Base-by-base conservation (phyloP, 768 basidiomycete species). In the Panus rudis region DNA sequence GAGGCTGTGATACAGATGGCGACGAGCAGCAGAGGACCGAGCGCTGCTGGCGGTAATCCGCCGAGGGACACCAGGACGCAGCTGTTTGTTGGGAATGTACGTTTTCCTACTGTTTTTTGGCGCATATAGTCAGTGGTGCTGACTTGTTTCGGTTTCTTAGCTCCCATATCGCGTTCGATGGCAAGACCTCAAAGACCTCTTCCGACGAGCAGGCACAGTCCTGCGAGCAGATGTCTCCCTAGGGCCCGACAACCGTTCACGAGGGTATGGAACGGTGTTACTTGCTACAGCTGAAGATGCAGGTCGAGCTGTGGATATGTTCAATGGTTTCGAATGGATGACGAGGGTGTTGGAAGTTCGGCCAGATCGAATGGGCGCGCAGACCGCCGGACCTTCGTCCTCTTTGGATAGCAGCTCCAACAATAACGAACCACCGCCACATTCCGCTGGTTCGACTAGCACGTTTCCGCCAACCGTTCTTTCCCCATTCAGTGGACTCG, bases 141-240 rank as follows among this genome's bases (percentile, higher is more conserved):
- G n/a, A 23, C 48, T 31, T 31, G 27, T 28, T 39, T 24, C 24
- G 20, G 20, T 38, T 42, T 22, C 33, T 27, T 27, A 93, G 92
- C 78, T 99, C 20, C 96, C 96, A 0, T 98, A 94, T 64, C 75
- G 94, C 48, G 93, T 97, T 28, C 81, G 96, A 43, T 99, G 96
- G 96, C 96, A 99, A 68, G 96, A 99, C 68, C 77, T 99, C 49
- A 98, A 99, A 55, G 94, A 99, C 61, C 78, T 99, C 41, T 97
- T 99, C 64, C 80, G 94, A 27, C 86, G 89, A 51, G 89, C 94
- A 5, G 96, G 96, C 31, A 96, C 64, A 1, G 63, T 65, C 31
- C 60, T 81, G 3, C 63, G 78, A 19, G 77, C 78, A 6, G 69
- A 72, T 49, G 71, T 74, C 48, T 64, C 65, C 16, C 58, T 75